These are phyloP conservation scores for Iberis pinnata DNA, from an alignment of 345 rosid genomes.

Conservation along the genomic window DNA sequence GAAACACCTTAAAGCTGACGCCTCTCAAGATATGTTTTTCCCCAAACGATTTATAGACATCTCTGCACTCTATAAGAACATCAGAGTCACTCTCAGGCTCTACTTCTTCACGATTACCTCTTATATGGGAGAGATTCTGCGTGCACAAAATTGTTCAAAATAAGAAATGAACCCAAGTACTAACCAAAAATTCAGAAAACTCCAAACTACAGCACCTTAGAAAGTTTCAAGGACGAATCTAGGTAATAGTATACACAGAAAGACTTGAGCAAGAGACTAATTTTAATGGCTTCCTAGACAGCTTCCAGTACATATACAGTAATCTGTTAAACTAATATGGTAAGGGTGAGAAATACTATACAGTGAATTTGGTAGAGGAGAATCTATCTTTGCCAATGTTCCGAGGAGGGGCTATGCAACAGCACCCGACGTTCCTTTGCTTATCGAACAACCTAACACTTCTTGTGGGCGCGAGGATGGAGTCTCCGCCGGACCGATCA, in stretches of 20 bases:
- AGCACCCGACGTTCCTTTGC: neutral
- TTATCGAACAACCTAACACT: neutral
- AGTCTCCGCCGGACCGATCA: neutral
- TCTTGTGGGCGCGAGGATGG: neutral
- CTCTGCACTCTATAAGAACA: neutral
- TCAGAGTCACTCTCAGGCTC: neutral
- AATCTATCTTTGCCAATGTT: neutral
- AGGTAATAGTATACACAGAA: too few relatives aligned
- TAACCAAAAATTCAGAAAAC: too few relatives aligned
- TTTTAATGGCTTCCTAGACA: neutral
- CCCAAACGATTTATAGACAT: neutral
- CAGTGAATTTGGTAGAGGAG: neutral
- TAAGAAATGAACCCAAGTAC: neutral
- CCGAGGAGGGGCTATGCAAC: neutral
- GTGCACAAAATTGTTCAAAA: neutral
- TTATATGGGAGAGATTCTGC: neutral
- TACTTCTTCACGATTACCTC: neutral
- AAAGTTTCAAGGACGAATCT: neutral
- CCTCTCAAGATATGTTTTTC: neutral
- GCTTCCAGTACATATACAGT: neutral
- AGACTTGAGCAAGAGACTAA: neutral
- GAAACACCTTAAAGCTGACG: neutral
- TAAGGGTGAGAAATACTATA: neutral
- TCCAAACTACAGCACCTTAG: neutral
- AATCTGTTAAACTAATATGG: neutral